Conservation (phyloP, 495 filamentous ascomycete species). For the Aspergillus taichungensis region DNA sequence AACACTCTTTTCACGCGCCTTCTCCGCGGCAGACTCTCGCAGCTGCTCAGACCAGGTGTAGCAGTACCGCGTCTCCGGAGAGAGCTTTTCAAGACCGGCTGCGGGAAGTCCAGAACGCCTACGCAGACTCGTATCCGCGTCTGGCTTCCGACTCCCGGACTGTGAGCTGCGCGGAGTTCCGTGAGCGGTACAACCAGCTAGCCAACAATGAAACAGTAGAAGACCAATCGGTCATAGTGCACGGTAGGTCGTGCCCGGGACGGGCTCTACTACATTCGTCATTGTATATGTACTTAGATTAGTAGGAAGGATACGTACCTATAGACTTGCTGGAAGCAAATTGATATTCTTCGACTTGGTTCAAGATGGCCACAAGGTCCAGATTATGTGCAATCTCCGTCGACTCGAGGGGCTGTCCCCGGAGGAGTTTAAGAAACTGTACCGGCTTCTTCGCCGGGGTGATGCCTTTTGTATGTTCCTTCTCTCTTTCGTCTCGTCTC, state of each 20-base stretch:
- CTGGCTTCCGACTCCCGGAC: slow-evolving; percentile 20
- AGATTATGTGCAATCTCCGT: slow-evolving; percentile 61
- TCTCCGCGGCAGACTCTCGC: background rate
- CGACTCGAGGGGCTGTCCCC: slow-evolving; percentile 39
- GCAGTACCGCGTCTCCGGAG: slow-evolving; percentile 28
- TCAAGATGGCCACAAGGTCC: slow-evolving; percentile 59
- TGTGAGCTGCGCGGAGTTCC: slow-evolving; percentile 31
- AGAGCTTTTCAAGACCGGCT: slow-evolving; percentile 40
- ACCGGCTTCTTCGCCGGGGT: slow-evolving; percentile 53
- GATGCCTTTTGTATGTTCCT: slow-evolving; percentile 65
- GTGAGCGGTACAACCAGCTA: slow-evolving; percentile 27
- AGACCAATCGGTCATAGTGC: slow-evolving; percentile 29
- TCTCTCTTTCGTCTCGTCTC: slow-evolving; percentile 8
- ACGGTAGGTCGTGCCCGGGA: slow-evolving; percentile 35
- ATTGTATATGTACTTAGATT: slow-evolving; percentile 37
- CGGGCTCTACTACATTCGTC: slow-evolving; percentile 12
- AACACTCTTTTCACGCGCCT: background rate
- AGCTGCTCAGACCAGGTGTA: slow-evolving; percentile 6
- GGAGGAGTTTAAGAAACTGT: slow-evolving; percentile 50
- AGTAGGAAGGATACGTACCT: slow-evolving; percentile 57
- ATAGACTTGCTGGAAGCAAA: slow-evolving; percentile 53
- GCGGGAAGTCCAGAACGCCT: slow-evolving; percentile 37
- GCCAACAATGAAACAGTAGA: slow-evolving; percentile 39
- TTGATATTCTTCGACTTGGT: slow-evolving; percentile 77
- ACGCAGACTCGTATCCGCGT: slow-evolving; percentile 45